phyloP scores from a whole-genome alignment of 768 basidiomycete species.

The Russula olivacea region DNA sequence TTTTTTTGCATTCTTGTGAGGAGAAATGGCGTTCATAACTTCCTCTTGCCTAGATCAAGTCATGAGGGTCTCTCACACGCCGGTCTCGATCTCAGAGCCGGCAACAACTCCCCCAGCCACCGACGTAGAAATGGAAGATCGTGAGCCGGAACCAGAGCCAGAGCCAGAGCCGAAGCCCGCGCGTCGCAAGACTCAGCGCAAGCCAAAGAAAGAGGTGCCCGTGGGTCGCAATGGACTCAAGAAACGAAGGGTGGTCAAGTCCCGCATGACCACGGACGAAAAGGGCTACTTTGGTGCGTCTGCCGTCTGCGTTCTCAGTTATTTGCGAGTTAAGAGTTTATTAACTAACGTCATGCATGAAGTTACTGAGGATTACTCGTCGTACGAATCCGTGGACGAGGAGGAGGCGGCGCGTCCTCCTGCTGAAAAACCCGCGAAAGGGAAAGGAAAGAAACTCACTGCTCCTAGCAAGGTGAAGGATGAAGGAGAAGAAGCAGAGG shows the following conservation, averaged over 20 bases:
- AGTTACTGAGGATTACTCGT: constrained; percentile 77
- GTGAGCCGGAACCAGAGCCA: constrained; percentile 24
- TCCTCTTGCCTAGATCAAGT: constrained; percentile 20
- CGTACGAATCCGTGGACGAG: constrained; percentile 72
- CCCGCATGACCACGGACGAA: constrained; percentile 46
- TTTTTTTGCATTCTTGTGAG: too few relatives aligned
- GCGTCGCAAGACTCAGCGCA: constrained; percentile 31
- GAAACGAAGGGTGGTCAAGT: constrained; percentile 63
- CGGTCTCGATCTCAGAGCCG: constrained; percentile 13
- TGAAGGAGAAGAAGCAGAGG: neutral
- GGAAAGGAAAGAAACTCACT: constrained; percentile 18
- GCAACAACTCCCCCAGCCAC: constrained; percentile 24
- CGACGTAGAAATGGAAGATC: constrained; percentile 30
- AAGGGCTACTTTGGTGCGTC: constrained; percentile 70
- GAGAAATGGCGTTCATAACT: neutral
- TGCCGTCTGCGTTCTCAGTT: neutral
- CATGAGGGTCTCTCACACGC: constrained; percentile 14
- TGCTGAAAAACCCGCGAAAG: constrained; percentile 15
- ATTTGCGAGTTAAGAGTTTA: neutral
- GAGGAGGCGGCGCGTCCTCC: constrained; percentile 44
- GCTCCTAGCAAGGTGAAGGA: constrained; percentile 13
- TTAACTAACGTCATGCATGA: neutral
- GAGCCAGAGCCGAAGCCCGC: constrained; percentile 26
- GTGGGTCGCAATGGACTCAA: constrained; percentile 73
- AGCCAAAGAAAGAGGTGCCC: constrained; percentile 57